Conservation (phyloP, 2,329 filamentous ascomycete genomes). For the Meredithiella fracta region DNA sequence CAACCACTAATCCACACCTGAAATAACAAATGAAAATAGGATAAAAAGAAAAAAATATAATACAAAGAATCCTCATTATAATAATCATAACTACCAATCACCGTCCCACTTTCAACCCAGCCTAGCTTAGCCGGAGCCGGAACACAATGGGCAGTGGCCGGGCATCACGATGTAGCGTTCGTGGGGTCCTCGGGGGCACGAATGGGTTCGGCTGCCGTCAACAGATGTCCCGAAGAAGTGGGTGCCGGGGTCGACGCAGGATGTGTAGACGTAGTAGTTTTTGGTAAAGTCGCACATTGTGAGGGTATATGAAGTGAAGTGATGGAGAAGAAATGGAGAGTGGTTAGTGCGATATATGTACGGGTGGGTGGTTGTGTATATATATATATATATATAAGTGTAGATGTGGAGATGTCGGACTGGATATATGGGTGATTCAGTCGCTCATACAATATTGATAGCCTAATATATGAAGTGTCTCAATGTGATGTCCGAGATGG, state of each 20-base stretch:
- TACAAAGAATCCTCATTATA: neutral
- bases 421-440: no score
- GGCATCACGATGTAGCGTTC: conserved; percentile 57
- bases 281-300: conserved; percentile 50
- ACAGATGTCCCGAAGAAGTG: conserved; percentile 57
- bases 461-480: no score
- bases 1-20: no score
- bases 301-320: neutral
- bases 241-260: conserved; percentile 49
- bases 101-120: no score
- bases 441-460: no score
- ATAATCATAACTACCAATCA: neutral
- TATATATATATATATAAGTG: no score
- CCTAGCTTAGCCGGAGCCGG: conserved; percentile 19
- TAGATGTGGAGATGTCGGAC: no score
- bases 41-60: neutral
- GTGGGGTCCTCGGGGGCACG: conserved; percentile 49
- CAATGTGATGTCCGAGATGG: no score
- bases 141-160: conserved; percentile 38
- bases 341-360: neutral
- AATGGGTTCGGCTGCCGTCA: conserved; percentile 43
- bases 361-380: no score
- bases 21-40: no score
- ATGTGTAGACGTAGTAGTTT: conserved; percentile 62
- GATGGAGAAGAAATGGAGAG: neutral